Percentiles rank a stretch among this genome's conserved stretches.
Conservation (phyloP, 177 flowering plant species). For the Vitis hybrid region DNA sequence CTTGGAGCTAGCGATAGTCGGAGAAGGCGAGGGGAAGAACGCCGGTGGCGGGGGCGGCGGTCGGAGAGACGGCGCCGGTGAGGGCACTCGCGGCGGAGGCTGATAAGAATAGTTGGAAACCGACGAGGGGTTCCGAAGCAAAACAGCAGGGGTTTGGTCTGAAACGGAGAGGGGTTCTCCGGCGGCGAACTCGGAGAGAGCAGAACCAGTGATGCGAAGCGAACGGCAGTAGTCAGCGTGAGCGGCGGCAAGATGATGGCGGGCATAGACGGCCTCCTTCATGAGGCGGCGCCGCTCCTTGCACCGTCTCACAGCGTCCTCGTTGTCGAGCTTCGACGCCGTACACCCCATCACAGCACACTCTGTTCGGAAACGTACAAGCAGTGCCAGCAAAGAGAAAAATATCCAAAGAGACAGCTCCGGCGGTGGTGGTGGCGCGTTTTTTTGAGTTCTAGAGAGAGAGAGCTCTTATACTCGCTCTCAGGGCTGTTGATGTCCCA, state of each 20-base stretch:
- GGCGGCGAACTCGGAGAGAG: slow-evolving; percentile 72
- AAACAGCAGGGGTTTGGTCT: slow-evolving; percentile 71
- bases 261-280: slow-evolving; percentile 83
- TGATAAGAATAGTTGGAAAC: slow-evolving; percentile 13
- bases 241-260: slow-evolving; percentile 91
- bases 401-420: not conserved
- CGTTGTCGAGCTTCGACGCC: slow-evolving; percentile 85
- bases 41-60: slow-evolving; percentile 21
- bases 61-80: slow-evolving; percentile 3
- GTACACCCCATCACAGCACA: slow-evolving; percentile 67
- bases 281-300: slow-evolving; percentile 92
- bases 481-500: not conserved
- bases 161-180: slow-evolving; percentile 80
- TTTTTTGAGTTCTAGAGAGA: slow-evolving; percentile 1
- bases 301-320: slow-evolving; percentile 88
- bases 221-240: slow-evolving; percentile 92
- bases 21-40: slow-evolving; percentile 35
- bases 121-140: slow-evolving; percentile 43
- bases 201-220: slow-evolving; percentile 79
- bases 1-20: slow-evolving; percentile 44
- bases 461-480: slow-evolving; percentile 1
- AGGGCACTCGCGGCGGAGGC: slow-evolving; percentile 13
- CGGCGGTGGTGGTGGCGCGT: slow-evolving; percentile 1
- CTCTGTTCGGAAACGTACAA: not conserved
- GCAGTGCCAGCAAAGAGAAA: not conserved